Percentiles rank a stretch among this genome's conserved stretches.
phyloP scores from a whole-genome alignment of 441 rosid species.

The Pelargonium hybrid region DNA sequence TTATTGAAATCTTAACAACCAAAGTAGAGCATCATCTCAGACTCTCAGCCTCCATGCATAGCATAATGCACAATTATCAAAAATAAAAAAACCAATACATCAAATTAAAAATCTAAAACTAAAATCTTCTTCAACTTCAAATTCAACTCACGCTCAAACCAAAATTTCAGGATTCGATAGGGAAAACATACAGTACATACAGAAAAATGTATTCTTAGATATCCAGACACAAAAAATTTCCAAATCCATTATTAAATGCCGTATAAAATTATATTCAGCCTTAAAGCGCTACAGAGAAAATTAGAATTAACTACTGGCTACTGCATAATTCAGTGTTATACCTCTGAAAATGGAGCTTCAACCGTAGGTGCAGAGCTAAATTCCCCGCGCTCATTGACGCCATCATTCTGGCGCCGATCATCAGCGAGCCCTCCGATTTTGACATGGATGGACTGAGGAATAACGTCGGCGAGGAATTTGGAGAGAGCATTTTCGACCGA shows the following conservation, averaged over 20 bases:
- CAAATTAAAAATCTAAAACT: too few species aligned
- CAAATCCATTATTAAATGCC: too few species aligned
- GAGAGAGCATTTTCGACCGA: conserved; percentile 48
- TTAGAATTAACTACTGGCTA: neutral
- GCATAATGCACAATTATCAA: neutral
- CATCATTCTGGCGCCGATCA: conserved; percentile 13
- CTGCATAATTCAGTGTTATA: conserved; percentile 10
- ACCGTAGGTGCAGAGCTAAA: neutral
- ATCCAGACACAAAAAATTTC: too few species aligned
- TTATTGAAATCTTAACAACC: neutral
- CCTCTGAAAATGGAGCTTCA: conserved; percentile 20
- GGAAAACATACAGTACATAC: too few species aligned
- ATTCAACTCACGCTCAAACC: too few species aligned
- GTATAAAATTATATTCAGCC: too few species aligned
- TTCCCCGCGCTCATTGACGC: conserved; percentile 3
- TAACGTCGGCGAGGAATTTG: conserved; percentile 40
- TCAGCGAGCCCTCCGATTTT: conserved; percentile 24
- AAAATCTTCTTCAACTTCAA: too few species aligned
- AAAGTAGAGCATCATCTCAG: neutral
- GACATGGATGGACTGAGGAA: conserved; percentile 40
- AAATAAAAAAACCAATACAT: too few species aligned
- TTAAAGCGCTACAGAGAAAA: too few species aligned
- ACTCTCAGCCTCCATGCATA: neutral
- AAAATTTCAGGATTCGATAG: too few species aligned
- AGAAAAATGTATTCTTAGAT: too few species aligned